These are phyloP conservation scores for Kernera saxatilis DNA, from an alignment of 345 rosid species.

Conservation along the genomic window DNA sequence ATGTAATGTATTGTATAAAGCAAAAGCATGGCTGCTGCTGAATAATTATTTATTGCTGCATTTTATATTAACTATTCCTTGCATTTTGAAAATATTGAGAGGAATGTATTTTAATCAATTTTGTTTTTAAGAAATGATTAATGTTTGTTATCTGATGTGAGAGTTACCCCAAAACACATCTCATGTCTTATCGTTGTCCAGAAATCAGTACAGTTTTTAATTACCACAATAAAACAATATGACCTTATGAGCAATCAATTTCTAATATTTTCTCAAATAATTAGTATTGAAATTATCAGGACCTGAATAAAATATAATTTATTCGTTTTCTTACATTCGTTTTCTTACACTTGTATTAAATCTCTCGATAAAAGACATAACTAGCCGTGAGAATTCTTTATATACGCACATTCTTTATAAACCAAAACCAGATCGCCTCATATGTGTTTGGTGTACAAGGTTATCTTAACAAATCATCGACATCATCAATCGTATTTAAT, in stretches of 20 bases:
- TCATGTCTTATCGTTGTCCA: not conserved
- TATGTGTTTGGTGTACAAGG: constrained; percentile 4
- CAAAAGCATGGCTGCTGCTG: constrained; percentile 17
- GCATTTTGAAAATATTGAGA: not conserved
- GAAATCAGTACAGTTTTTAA: not conserved
- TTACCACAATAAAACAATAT: not conserved
- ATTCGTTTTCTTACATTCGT: not conserved
- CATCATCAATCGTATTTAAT: not conserved
- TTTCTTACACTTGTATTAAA: not conserved
- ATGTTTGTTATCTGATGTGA: not conserved
- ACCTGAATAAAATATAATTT: not conserved
- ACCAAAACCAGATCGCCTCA: not conserved
- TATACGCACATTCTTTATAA: not conserved
- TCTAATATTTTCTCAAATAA: not conserved
- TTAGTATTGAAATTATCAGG: not conserved
- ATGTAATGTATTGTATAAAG: not conserved
- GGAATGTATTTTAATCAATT: not conserved
- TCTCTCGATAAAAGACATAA: not conserved
- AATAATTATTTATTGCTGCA: not conserved
- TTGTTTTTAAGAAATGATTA: not conserved
- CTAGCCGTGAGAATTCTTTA: not conserved
- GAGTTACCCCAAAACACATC: not conserved
- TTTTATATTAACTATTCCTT: constrained; percentile 4
- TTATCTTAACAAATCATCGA: not conserved
- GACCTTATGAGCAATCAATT: not conserved